These are phyloP conservation scores for Penicillium roqueforti DNA, from an alignment of 495 filamentous ascomycete genomes.

Conservation along the genomic window DNA sequence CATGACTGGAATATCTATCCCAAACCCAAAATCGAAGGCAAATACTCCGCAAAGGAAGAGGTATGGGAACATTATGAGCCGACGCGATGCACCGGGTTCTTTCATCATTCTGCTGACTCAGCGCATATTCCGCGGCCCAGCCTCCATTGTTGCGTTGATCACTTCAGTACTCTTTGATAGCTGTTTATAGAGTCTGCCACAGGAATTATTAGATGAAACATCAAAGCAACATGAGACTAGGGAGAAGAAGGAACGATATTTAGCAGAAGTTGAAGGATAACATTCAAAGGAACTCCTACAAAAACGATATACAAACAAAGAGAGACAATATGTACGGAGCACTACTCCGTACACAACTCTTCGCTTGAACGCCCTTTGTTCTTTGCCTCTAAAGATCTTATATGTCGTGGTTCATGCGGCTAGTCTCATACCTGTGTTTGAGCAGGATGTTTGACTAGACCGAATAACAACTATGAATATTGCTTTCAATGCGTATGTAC, in stretches of 20 bases:
- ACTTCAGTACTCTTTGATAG: too few relatives aligned
- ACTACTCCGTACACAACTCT: too few relatives aligned
- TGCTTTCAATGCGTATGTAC: conserved; percentile 23
- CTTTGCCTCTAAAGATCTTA: not conserved
- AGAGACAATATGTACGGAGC: too few relatives aligned
- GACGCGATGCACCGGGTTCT: conserved; percentile 1
- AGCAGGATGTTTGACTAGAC: not conserved
- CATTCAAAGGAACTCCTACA: too few relatives aligned
- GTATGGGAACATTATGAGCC: conserved; percentile 2
- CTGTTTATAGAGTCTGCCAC: too few relatives aligned
- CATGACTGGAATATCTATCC: conserved; percentile 2
- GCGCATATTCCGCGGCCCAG: not conserved
- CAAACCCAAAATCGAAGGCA: not conserved
- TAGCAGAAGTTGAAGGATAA: too few relatives aligned
- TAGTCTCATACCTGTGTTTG: not conserved
- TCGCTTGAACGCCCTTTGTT: not conserved
- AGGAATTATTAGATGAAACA: too few relatives aligned
- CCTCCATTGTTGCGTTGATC: not conserved
- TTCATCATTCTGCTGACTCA: conserved; percentile 11
- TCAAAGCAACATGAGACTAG: too few relatives aligned
- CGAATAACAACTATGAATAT: conserved; percentile 13
- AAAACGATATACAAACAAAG: too few relatives aligned
- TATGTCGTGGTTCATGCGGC: not conserved
- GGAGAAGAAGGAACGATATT: too few relatives aligned
- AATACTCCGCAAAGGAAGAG: conserved; percentile 2